These are phyloP conservation scores for Ogataea paraovalis DNA, from an alignment of 805 yeast species.

Conservation along the genomic window DNA sequence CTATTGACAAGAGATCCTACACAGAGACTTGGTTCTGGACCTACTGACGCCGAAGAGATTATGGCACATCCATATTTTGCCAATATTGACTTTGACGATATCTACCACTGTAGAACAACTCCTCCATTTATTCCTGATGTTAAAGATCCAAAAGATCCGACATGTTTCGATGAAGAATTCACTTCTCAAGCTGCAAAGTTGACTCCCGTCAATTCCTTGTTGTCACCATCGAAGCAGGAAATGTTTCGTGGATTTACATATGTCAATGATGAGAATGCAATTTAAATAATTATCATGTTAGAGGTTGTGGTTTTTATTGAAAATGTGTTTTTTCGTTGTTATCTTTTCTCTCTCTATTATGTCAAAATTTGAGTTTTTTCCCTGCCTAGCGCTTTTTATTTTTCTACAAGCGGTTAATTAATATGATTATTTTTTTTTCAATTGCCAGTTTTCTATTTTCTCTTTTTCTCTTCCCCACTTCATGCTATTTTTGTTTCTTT, in stretches of 20 bases:
- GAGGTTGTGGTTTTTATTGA: not conserved
- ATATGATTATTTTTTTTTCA: too few species aligned
- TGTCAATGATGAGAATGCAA: conserved; percentile 51
- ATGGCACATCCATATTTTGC: conserved; percentile 94
- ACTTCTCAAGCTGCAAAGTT: conserved; percentile 91
- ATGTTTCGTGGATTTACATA: conserved; percentile 97
- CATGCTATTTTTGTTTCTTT: too few species aligned
- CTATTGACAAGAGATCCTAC: conserved; percentile 85
- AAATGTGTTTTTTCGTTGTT: not conserved
- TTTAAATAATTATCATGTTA: conserved; percentile 2
- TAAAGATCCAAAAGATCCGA: conserved; percentile 81
- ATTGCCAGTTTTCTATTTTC: too few species aligned
- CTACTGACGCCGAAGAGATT: conserved; percentile 85
- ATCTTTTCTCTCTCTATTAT: too few species aligned
- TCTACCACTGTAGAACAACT: conserved; percentile 61
- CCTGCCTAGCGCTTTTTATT: too few species aligned
- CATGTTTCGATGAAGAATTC: conserved; percentile 91
- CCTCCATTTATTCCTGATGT: conserved; percentile 93
- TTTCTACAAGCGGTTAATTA: too few species aligned
- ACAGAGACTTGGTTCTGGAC: conserved; percentile 80
- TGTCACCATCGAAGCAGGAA: conserved; percentile 87
- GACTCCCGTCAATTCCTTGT: conserved; percentile 88
- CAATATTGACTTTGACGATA: conserved; percentile 86
- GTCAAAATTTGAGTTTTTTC: too few species aligned
- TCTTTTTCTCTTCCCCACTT: too few species aligned